Base-by-base conservation (phyloP, 495 filamentous ascomycete species). In the Penicillium samsonianum region DNA sequence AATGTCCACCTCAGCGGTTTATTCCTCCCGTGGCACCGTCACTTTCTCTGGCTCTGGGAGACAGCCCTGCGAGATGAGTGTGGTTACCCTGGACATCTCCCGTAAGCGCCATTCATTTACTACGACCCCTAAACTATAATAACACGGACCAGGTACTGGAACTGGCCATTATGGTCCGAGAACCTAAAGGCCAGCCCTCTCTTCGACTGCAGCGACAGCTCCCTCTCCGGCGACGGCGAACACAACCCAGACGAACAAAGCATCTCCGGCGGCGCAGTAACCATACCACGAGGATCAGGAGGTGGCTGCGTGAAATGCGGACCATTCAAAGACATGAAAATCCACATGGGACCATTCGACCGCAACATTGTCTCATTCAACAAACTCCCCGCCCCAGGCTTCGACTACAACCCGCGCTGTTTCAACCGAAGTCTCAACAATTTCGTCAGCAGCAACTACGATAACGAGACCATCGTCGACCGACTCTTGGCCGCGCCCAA, bases 11-110 rank as follows among this genome's bases (percentile, higher is more conserved):
- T 63, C 33, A 71, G 57, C 43, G 71, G 71, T 4, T 42, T 73
- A 55, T 87, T 90, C 68, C 71, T 88, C 25, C 69, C 81, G 0
- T 90, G 86, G 85, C 87, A 92, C 60, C 78, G 88, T 19, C 84
- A 83, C 53, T 88, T 84, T 60, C 66, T 81, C 23, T 78, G 73
- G 53, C 67, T 77, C 3, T 89, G 80, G 68, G 87, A 90, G 65
- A 77, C 78, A 54, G 83, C 87, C 3, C 73, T 91, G 16, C 73
- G 76, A 10, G 78, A 85, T 4, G 87, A 91, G 63, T 91, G 88
- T 61, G 83, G 83, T 25, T 90, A 88, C 60, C 77, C 57, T 1
- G 86, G 84, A 12, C 71, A 70, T 51, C 79, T 82, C 1, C 69
- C 69, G 62, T 71, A 28, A 43, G 64, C 31, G 7, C 11, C 44